Evolutionary conservation across 495 filamentous ascomycete species (phyloP).

Genomic region (Cudoniella acicularis): DNA sequence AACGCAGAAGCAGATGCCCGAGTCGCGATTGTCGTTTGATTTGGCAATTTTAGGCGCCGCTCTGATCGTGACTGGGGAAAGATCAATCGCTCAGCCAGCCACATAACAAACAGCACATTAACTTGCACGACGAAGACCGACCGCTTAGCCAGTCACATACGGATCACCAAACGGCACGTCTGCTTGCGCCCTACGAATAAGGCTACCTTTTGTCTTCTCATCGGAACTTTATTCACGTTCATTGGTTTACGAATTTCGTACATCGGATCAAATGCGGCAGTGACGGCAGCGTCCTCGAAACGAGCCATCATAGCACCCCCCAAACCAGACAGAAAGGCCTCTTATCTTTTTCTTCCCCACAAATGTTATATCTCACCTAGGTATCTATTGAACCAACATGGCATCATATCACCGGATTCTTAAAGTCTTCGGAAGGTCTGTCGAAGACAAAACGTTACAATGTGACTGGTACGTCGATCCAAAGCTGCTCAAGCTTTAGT

Average conservation of each 20-base stretch:
- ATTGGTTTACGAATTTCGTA: constrained; percentile 3
- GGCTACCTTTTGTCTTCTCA: neutral
- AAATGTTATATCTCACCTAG: neutral
- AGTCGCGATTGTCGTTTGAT: too few relatives aligned
- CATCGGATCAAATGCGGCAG: neutral
- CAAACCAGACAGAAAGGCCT: constrained; percentile 4
- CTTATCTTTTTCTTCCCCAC: neutral
- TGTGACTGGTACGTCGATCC: constrained; percentile 34
- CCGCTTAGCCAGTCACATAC: neutral
- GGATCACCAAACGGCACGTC: neutral
- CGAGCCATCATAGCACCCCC: neutral
- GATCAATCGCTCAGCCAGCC: constrained; percentile 6
- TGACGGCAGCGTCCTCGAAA: neutral
- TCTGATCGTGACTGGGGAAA: neutral
- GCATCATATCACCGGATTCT: constrained; percentile 41
- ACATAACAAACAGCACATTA: neutral
- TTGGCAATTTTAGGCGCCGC: neutral
- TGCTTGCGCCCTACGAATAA: neutral
- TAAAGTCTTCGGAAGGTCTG: constrained; percentile 33
- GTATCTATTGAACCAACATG: constrained; percentile 22
- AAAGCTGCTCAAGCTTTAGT: neutral
- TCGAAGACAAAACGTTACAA: constrained; percentile 34
- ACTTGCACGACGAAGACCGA: constrained; percentile 1
- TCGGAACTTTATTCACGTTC: neutral
- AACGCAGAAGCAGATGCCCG: constrained; percentile 1